These are phyloP conservation scores for Neofusicoccum laricinum DNA, from an alignment of 2,329 filamentous ascomycete species.

Conservation along the genomic window DNA sequence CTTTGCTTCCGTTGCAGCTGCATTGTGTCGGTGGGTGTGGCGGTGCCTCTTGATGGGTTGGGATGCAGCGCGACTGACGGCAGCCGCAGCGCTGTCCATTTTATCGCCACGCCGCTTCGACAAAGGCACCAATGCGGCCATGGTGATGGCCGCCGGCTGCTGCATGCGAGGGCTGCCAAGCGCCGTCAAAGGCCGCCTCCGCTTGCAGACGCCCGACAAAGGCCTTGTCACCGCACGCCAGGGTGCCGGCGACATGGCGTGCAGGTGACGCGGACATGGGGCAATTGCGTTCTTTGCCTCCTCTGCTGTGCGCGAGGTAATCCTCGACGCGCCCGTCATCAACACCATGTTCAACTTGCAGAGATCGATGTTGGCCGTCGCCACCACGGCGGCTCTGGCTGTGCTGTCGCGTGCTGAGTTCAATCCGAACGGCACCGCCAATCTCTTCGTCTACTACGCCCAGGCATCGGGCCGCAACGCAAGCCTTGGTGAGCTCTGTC, in stretches of 20 bases:
- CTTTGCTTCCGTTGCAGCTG: not conserved
- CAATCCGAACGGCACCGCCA: not conserved
- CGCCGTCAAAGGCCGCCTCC: not conserved
- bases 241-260: too few relatives aligned
- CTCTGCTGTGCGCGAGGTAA: not conserved
- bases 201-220: not conserved
- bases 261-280: not conserved
- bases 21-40: not conserved
- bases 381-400: not conserved
- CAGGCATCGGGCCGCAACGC: constrained; percentile 6
- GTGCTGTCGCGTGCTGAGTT: not conserved
- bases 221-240: not conserved
- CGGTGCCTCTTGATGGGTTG: too few relatives aligned
- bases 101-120: not conserved
- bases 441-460: constrained; percentile 4
- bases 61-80: too few relatives aligned
- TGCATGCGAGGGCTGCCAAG: not conserved
- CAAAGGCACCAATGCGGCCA: not conserved
- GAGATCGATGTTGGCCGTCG: not conserved
- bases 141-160: not conserved
- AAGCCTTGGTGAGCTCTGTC: not conserved
- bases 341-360: not conserved
- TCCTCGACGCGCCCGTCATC: not conserved
- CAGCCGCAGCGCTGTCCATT: not conserved
- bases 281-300: not conserved